phyloP scores from a whole-genome alignment of 768 basidiomycete species.

The Zangia roseola region DNA sequence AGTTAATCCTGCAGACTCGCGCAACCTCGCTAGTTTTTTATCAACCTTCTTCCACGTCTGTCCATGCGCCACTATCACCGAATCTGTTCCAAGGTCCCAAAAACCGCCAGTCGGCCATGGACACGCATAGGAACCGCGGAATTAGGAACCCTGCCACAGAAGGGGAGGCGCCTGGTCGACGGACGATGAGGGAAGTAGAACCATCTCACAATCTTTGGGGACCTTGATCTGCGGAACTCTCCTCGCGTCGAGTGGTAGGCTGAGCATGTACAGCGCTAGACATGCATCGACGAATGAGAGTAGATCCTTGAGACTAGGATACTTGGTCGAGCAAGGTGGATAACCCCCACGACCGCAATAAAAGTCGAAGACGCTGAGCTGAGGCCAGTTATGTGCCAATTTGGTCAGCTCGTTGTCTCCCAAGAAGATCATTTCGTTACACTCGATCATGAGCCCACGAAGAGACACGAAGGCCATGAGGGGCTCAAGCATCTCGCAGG shows the following conservation, averaged over 20 bases:
- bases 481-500: slow-evolving; percentile 4
- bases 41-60: not conserved
- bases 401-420: slow-evolving; percentile 4
- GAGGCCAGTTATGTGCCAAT: slow-evolving; percentile 10
- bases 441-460: slow-evolving; percentile 3
- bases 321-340: slow-evolving; percentile 6
- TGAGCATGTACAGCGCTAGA: not conserved
- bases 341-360: slow-evolving; percentile 5
- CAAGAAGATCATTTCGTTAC: slow-evolving; percentile 12
- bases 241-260: slow-evolving; percentile 12
- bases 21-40: not conserved
- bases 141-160: slow-evolving; percentile 16
- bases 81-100: not conserved
- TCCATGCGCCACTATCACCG: not conserved
- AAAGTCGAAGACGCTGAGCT: slow-evolving; percentile 1
- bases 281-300: slow-evolving; percentile 3
- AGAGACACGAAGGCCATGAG: slow-evolving; percentile 10
- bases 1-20: not conserved
- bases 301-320: slow-evolving; percentile 7
- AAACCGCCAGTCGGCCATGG: not conserved
- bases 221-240: slow-evolving; percentile 4
- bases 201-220: not conserved
- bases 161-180: slow-evolving; percentile 9
- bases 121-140: slow-evolving; percentile 2
- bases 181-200: not conserved